Evolutionary conservation across 768 basidiomycete species (phyloP), one percentile per base, ranked within the genome.

Genomic region (Chalciporus piperatus): DNA sequence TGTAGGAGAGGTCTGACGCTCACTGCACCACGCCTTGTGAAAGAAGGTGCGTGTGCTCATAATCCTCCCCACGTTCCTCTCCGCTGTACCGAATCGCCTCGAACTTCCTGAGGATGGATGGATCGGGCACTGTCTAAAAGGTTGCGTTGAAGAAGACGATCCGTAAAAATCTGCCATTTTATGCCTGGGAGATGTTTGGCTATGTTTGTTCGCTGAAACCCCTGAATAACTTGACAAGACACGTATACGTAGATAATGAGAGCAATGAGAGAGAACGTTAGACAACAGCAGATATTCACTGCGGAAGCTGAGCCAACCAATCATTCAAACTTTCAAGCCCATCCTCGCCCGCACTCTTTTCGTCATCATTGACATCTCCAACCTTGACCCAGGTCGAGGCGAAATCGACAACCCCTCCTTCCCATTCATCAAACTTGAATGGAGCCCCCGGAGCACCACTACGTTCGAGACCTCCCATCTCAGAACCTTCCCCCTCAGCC

Each of bases 381-480:
- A 73, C 64, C 10, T 46, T 61, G 8, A 79, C 74, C 51, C 78
- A 86, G 0, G 82, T 84, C 23, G 81, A 85, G 30, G 85, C 54
- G 59, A 91, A 87, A 1, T 73, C 63, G 17, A 91, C 72, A n/a
- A 89, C 84, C 8, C 91, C 90, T 3, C 89, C 91, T 58, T 92
- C 90, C 90, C 90, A 93, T 39, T 85, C 82, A 3, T 76, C 76
- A 60, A 92, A 92, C 58, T 74, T 83, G 74, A 93, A 93, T 17
- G 70, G 55, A 0, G 76, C 78, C 13, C 75, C 78, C 23, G 74
- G 73, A 28, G 72, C 68, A 20, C 79, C 79, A 48, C 70, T 76
- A 61, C 86, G 88, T 44, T 92, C 89, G 48, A 93, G 67, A 0
- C 90, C 89, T 32, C 86, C 88, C 69, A 87, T 70, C 45, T 88